Evolutionary conservation across 257 asterid species (phyloP), one percentile per base, ranked within the genome.

Genomic region (Jasminum sambac): DNA sequence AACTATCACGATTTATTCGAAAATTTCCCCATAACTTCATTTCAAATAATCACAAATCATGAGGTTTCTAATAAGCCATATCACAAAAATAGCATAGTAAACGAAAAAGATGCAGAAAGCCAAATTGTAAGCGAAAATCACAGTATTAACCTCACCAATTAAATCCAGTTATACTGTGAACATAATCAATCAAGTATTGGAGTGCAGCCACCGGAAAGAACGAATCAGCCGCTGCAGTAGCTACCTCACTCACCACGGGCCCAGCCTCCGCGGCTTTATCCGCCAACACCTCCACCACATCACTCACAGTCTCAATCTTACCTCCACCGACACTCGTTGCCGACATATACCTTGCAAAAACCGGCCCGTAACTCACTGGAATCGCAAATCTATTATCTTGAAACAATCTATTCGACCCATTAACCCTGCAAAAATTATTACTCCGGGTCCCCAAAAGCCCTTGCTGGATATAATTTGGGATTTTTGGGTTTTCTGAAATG

Each of bases 171-270:
- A 43, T 74, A 24, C 39, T 68, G 75, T 94, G 99, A 61, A 94
- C 81, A 68, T 89, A 89, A 65, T 88, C 97, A 68, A 95, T 87
- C 71, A 89, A 46, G 76, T 95, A 81, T 77, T 89, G 96, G 38
- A 95, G 79, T 14, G 78, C 90, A 24, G 96, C 96, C 77, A 95
- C 94, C 0, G 98, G 97, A 43, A 80, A 72, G 76, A 63, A 88
- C 46, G 97, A 95, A 77, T 89, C 99, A 0, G 96, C 96, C 1
- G 98, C 96, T 0, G 95, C 96, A 73, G 68, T 55, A 4, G 92
- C 96, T 55, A 91, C 96, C 82, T 95, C 99, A 67, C 66, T 87
- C 68, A 76, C 74, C 73, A 60, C 85, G 24, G 95, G 96, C 14
- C 78, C 74, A n/a, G 72, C 88, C 19, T 85, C 87, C 19, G 17